Evolutionary conservation across 345 rosid genomes (phyloP).

Genomic region (Ceriops tagal): DNA sequence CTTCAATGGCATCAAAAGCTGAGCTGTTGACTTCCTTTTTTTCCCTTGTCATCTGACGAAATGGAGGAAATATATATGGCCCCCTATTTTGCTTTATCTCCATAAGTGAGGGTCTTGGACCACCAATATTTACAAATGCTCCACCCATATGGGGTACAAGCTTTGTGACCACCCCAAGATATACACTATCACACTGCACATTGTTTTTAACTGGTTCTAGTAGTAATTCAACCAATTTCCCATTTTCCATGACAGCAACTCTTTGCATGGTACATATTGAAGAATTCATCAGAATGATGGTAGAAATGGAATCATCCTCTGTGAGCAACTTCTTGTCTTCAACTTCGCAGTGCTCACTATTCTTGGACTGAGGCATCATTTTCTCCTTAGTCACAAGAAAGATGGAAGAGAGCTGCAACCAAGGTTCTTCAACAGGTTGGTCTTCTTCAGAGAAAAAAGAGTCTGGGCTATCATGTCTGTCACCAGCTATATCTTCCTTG

Average conservation of each 20-base stretch:
- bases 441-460: constrained; percentile 43
- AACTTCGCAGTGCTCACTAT: constrained; percentile 8
- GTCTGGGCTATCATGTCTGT: constrained; percentile 24
- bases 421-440: constrained; percentile 93
- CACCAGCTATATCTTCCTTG: constrained; percentile 29
- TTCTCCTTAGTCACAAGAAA: constrained; percentile 21
- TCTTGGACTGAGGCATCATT: constrained; percentile 27
- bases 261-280: constrained; percentile 92
- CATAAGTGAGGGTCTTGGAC: constrained; percentile 79
- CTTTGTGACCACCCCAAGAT: constrained; percentile 75
- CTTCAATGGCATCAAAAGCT: constrained; percentile 30
- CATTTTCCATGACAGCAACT: constrained; percentile 91
- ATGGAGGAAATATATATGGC: constrained; percentile 89
- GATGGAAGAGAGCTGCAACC: constrained; percentile 50
- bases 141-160: constrained; percentile 97
- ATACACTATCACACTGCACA: constrained; percentile 90
- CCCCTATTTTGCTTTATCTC: constrained; percentile 71
- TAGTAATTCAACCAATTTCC: constrained; percentile 78
- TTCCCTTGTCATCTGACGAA: constrained; percentile 50
- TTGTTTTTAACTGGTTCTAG: constrained; percentile 87
- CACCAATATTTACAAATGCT: constrained; percentile 93
- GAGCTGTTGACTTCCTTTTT: constrained; percentile 41
- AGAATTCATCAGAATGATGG: constrained; percentile 75
- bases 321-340: constrained; percentile 42
- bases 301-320: constrained; percentile 51